Evolutionary conservation across 148 eudicot genomes (phyloP), one percentile per base, ranked within the genome.

Genomic region (Chenopodium album): DNA sequence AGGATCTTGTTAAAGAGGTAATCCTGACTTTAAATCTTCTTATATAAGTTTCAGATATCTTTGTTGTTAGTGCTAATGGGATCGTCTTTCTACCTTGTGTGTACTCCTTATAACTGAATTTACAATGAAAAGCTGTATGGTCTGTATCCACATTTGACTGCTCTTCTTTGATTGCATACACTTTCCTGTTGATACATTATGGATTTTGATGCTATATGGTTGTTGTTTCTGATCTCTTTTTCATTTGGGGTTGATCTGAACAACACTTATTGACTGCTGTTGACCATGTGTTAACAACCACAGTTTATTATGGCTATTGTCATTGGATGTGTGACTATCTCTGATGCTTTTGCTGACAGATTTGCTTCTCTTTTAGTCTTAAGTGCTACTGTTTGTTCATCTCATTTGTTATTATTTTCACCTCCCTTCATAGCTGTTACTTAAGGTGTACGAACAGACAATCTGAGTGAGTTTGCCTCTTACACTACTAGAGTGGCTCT

Each of bases 1-100:
- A 87, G 85, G 99, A 94, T 84, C 95, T 95, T 75, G 88, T 95
- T 69, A 91, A 91, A 79, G 99, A 93, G 97, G 98, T 95, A 91
- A 71, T 4, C 28, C 13, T 11, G 26, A 48, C 47, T 32, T 52
- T 50, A 16, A 41, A 9, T 73, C 59, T 9, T 73, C 76, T 11
- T 48, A 10, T 41, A 17, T 11, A n/a, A 73, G 22, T 23, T 46
- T 26, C 32, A 10, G 16, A 11, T n/a, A 10, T 73, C 59, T 23
- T 73, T 73, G 60, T 73, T 50, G 8, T 73, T 23, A 22, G 22
- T 48, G 66, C 73, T 81, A 31, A 64, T 46, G 14, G 62, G 19
- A 14, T 12, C 46, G 17, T 47, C 9, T 31, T 56, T 46, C 41
- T 75, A 12, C 59, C 6, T 62, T 63, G 6, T 46, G 17, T 68